phyloP scores from a whole-genome alignment of 1,284 basidiomycete genomes.

The Moesziomyces globuligerus region DNA sequence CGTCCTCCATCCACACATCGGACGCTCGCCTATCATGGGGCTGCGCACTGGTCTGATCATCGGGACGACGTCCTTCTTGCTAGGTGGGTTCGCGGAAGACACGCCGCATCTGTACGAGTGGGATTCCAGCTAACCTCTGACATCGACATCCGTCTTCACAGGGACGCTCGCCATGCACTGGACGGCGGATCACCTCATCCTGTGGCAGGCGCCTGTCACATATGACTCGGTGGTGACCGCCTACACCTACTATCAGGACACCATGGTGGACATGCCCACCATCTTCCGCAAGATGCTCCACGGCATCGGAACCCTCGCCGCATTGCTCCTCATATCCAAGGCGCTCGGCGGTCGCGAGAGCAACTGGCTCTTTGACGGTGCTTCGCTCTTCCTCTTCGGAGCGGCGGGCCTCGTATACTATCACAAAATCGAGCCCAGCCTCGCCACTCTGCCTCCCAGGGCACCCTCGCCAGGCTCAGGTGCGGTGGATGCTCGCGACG shows the following conservation, averaged over 20 bases:
- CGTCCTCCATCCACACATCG: neutral
- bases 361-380: constrained; percentile 67
- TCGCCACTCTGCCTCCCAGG: constrained; percentile 35
- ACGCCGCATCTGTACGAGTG: too few species aligned
- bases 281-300: constrained; percentile 46
- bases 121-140: too few species aligned
- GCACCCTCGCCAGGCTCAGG: constrained; percentile 36
- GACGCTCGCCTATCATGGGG: constrained; percentile 32
- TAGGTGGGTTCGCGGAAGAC: too few species aligned
- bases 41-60: constrained; percentile 51
- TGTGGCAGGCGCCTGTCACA: constrained; percentile 63
- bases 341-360: constrained; percentile 59
- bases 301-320: constrained; percentile 42
- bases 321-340: constrained; percentile 50
- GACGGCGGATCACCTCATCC: constrained; percentile 64
- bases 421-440: constrained; percentile 59
- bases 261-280: constrained; percentile 52
- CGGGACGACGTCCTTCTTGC: constrained; percentile 58
- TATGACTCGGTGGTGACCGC: constrained; percentile 55
- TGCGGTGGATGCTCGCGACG: constrained; percentile 35
- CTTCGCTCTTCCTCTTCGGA: constrained; percentile 65
- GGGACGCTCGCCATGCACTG: constrained; percentile 66
- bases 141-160: constrained; percentile 4
- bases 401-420: constrained; percentile 59
- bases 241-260: constrained; percentile 61